Conservation (phyloP, 1,139 yeast species). For the Lodderomyces oxycetoniae region DNA sequence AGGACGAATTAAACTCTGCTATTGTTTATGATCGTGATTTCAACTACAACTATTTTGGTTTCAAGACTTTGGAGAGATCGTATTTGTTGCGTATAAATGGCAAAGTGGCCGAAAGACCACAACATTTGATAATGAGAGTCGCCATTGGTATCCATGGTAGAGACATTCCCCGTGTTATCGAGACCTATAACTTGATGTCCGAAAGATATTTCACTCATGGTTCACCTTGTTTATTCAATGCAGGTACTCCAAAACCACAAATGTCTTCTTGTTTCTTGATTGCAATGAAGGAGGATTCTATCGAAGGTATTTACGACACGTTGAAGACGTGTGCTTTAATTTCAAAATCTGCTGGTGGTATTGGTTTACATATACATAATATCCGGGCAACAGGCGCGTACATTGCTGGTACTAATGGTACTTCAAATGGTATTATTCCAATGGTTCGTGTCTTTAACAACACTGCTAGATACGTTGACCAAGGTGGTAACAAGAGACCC, state of each 20-base stretch:
- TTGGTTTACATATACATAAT: slow-evolving; percentile 80
- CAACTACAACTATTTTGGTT: slow-evolving; percentile 78
- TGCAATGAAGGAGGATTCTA: slow-evolving; percentile 86
- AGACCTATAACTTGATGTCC: slow-evolving; percentile 83
- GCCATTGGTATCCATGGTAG: slow-evolving; percentile 83
- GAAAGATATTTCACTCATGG: slow-evolving; percentile 82
- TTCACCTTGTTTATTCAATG: slow-evolving; percentile 84
- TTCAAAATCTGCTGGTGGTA: slow-evolving; percentile 89
- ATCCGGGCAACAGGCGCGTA: slow-evolving; percentile 82
- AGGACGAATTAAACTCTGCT: slow-evolving; percentile 73
- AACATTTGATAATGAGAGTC: slow-evolving; percentile 85
- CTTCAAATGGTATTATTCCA: slow-evolving; percentile 83
- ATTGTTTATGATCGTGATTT: slow-evolving; percentile 82
- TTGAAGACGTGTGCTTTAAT: slow-evolving; percentile 82
- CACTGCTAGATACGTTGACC: slow-evolving; percentile 90
- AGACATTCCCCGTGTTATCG: slow-evolving; percentile 65
- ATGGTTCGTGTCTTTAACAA: slow-evolving; percentile 88
- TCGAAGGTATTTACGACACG: slow-evolving; percentile 86
- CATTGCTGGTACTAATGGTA: slow-evolving; percentile 86
- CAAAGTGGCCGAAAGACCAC: slow-evolving; percentile 84
- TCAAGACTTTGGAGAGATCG: slow-evolving; percentile 82
- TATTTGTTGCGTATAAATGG: slow-evolving; percentile 69
- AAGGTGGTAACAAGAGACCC: slow-evolving; percentile 92
- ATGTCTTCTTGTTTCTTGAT: slow-evolving; percentile 87
- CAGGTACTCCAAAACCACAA: slow-evolving; percentile 84